Conservation (phyloP, 148 eudicot genomes). For the Vaccinium macrocarpon region DNA sequence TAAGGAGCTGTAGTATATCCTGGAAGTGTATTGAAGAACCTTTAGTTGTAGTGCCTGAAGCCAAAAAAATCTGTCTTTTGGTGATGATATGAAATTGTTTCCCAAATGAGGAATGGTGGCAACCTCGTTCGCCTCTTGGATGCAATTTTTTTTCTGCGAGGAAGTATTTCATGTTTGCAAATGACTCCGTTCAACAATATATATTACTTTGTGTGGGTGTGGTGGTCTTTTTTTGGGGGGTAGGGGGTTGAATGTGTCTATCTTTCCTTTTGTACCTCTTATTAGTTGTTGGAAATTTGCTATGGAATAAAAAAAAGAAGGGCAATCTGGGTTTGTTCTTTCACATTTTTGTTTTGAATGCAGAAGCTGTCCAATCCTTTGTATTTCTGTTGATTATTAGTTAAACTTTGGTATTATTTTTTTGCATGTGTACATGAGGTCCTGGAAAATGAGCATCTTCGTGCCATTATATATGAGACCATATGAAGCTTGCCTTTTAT, state of each 20-base stretch:
- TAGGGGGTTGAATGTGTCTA: no score
- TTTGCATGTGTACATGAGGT: background rate
- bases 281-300: background rate
- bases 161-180: background rate
- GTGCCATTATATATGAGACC: background rate
- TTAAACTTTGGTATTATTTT: background rate
- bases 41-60: background rate
- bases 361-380: background rate
- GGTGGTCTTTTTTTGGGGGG: background rate
- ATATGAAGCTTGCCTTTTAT: background rate
- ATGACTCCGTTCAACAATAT: background rate
- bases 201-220: background rate
- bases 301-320: background rate
- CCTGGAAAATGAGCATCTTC: background rate
- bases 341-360: background rate
- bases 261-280: slow-evolving; percentile 7
- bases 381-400: background rate
- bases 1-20: background rate
- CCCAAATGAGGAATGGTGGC: background rate
- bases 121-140: background rate
- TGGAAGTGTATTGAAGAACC: background rate
- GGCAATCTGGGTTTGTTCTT: background rate
- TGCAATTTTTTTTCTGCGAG: background rate
- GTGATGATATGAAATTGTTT: background rate
- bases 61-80: background rate